phyloP scores from a whole-genome alignment of 1,284 basidiomycete species.

The Heterobasidion annosum region DNA sequence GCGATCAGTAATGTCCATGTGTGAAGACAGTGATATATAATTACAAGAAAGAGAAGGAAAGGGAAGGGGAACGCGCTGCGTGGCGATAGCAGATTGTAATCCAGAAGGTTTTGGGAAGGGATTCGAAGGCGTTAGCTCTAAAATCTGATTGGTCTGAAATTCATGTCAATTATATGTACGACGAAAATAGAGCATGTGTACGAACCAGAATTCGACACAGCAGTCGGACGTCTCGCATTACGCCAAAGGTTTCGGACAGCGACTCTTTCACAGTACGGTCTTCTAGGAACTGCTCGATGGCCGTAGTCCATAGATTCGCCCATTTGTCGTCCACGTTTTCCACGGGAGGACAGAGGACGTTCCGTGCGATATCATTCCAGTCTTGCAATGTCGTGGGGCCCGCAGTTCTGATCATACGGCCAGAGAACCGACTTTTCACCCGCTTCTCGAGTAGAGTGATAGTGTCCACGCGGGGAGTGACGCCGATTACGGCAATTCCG shows the following conservation, averaged over 20 bases:
- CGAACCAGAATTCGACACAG: slow-evolving; percentile 63
- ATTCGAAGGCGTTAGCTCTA: slow-evolving; percentile 35
- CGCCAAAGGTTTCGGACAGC: slow-evolving; percentile 51
- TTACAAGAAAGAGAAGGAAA: slow-evolving; percentile 45
- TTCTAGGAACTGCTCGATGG: slow-evolving; percentile 46
- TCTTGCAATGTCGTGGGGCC: slow-evolving; percentile 40
- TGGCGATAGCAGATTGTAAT: slow-evolving; percentile 30
- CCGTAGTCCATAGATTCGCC: slow-evolving; percentile 45
- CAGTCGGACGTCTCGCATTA: slow-evolving; percentile 61
- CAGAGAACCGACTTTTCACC: slow-evolving; percentile 93
- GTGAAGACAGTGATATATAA: slow-evolving; percentile 11
- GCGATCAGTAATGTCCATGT: not conserved
- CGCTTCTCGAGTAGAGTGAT: slow-evolving; percentile 87
- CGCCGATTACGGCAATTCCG: slow-evolving; percentile 77
- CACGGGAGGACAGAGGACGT: slow-evolving; percentile 28
- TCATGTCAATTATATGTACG: not conserved
- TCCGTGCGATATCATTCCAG: slow-evolving; percentile 43
- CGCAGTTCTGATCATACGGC: slow-evolving; percentile 73
- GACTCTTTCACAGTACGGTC: slow-evolving; percentile 34
- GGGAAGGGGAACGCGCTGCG: slow-evolving; percentile 43
- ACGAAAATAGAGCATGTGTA: slow-evolving; percentile 8
- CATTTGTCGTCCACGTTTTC: slow-evolving; percentile 32
- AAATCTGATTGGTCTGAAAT: slow-evolving; percentile 37
- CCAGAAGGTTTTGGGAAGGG: slow-evolving; percentile 42
- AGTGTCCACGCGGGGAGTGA: slow-evolving; percentile 81